Evolutionary conservation across 768 basidiomycete species (phyloP).

Genomic region (Crucibulum laeve): DNA sequence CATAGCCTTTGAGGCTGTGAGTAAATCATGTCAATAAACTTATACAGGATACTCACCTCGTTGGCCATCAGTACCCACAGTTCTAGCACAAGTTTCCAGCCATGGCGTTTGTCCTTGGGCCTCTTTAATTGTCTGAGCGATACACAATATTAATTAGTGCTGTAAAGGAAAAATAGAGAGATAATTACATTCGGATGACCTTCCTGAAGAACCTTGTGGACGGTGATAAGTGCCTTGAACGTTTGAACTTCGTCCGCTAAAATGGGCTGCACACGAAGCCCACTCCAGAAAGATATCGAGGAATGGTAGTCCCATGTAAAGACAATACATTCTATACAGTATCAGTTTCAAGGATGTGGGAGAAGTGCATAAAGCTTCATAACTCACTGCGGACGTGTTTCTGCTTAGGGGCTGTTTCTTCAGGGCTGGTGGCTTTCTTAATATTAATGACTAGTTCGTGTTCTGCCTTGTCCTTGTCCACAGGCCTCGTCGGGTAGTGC

Average conservation of each 20-base stretch:
- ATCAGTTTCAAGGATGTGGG: constrained; percentile 5
- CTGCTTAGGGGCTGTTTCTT: constrained; percentile 97
- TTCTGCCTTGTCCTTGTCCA: constrained; percentile 98
- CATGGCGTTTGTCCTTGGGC: constrained; percentile 96
- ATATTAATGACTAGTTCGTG: constrained; percentile 91
- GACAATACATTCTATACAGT: constrained; percentile 82
- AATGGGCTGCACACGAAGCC: constrained; percentile 93
- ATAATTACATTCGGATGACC: constrained; percentile 81
- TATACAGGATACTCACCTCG: constrained; percentile 49
- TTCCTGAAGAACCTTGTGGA: constrained; percentile 97
- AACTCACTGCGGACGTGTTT: constrained; percentile 96
- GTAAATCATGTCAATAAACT: constrained; percentile 2
- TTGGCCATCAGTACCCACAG: constrained; percentile 71
- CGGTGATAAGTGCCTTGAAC: constrained; percentile 95
- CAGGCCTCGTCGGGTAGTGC: constrained; percentile 94
- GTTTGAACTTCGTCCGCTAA: constrained; percentile 96
- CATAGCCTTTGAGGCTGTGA: constrained; percentile 72
- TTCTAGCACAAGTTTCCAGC: constrained; percentile 95
- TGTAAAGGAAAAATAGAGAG: constrained; percentile 1
- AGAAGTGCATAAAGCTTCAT: not conserved
- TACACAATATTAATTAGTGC: constrained; percentile 5
- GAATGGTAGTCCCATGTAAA: constrained; percentile 99
- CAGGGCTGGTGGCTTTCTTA: constrained; percentile 95
- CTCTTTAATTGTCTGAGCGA: constrained; percentile 84
- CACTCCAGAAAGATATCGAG: constrained; percentile 97